These are phyloP conservation scores for Agaricus sinodeliciosus DNA, from an alignment of 768 basidiomycete species.

Conservation along the genomic window DNA sequence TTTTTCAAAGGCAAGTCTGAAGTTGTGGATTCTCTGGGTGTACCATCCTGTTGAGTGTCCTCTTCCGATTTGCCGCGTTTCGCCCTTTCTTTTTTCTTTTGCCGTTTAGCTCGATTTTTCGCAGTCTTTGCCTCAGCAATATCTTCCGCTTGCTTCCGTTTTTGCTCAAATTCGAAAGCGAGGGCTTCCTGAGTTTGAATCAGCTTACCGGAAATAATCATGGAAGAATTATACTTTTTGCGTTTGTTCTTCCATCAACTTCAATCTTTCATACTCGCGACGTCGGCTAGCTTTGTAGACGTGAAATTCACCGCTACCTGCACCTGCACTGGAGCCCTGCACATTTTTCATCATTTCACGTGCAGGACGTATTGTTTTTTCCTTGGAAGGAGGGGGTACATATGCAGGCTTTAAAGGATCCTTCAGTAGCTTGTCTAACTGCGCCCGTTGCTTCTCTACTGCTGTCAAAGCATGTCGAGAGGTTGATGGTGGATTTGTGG, in stretches of 20 bases:
- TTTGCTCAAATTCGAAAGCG: slow-evolving; percentile 66
- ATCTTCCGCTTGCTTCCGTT: slow-evolving; percentile 64
- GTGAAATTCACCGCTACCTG: slow-evolving; percentile 96
- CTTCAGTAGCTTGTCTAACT: slow-evolving; percentile 85
- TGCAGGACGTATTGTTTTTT: slow-evolving; percentile 73
- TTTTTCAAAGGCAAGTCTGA: slow-evolving; percentile 59
- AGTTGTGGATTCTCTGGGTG: slow-evolving; percentile 14
- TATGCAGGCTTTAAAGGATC: slow-evolving; percentile 81
- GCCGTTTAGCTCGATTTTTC: slow-evolving; percentile 90
- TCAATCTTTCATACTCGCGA: slow-evolving; percentile 92
- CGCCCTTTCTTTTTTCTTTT: slow-evolving; percentile 81
- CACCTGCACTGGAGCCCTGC: slow-evolving; percentile 94
- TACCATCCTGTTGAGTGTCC: slow-evolving; percentile 11
- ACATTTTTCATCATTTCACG: slow-evolving; percentile 99
- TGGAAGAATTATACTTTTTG: slow-evolving; percentile 50
- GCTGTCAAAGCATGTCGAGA: slow-evolving; percentile 47
- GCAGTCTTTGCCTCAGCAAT: slow-evolving; percentile 82
- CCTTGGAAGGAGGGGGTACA: slow-evolving; percentile 75
- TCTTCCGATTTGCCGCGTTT: slow-evolving; percentile 30
- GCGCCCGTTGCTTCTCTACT: slow-evolving; percentile 46
- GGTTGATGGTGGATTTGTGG: slow-evolving; percentile 14
- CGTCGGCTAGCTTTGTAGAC: slow-evolving; percentile 95
- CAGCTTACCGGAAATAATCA: not conserved
- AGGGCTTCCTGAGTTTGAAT: slow-evolving; percentile 52
- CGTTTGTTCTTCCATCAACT: slow-evolving; percentile 79